A percentile compares a stretch with the other conserved stretches of the same genome.
phyloP scores from a whole-genome alignment of 1,284 basidiomycete species.

The Ceratobasidium sp. region DNA sequence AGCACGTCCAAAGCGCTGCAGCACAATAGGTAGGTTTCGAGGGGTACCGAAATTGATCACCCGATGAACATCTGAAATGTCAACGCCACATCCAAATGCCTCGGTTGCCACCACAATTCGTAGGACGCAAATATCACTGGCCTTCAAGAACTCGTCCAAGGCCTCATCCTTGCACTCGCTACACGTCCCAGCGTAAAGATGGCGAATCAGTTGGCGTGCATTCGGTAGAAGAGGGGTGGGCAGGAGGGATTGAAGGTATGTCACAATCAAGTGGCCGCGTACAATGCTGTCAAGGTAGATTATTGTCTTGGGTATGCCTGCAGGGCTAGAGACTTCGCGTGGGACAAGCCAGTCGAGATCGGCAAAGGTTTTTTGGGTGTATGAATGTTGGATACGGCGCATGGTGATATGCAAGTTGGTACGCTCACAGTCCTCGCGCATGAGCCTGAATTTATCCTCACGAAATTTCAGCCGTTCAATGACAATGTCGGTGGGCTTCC shows the following conservation, averaged over 20 bases:
- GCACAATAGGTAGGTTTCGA: not conserved
- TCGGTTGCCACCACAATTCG: conserved; percentile 5
- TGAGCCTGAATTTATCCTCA: not conserved
- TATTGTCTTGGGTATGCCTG: not conserved
- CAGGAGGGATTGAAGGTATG: not conserved
- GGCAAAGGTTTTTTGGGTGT: too few relatives aligned
- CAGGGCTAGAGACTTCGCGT: too few relatives aligned
- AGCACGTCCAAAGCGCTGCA: not conserved
- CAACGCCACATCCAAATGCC: conserved; percentile 13
- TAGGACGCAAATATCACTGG: not conserved
- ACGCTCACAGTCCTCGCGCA: not conserved
- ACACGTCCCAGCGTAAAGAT: not conserved
- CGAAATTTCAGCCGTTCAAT: not conserved
- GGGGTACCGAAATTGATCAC: conserved; percentile 9
- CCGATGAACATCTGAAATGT: not conserved
- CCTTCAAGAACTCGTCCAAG: not conserved
- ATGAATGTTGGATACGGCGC: too few relatives aligned
- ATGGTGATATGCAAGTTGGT: not conserved
- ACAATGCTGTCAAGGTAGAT: conserved; percentile 2
- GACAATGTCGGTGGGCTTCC: not conserved
- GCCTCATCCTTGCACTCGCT: not conserved
- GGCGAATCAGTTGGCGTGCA: not conserved
- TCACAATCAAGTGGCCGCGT: not conserved
- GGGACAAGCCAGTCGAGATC: not conserved
- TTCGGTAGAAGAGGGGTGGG: not conserved